Evolutionary conservation across 2,329 filamentous ascomycete genomes (phyloP).

Genomic region (Aspergillus texensis): DNA sequence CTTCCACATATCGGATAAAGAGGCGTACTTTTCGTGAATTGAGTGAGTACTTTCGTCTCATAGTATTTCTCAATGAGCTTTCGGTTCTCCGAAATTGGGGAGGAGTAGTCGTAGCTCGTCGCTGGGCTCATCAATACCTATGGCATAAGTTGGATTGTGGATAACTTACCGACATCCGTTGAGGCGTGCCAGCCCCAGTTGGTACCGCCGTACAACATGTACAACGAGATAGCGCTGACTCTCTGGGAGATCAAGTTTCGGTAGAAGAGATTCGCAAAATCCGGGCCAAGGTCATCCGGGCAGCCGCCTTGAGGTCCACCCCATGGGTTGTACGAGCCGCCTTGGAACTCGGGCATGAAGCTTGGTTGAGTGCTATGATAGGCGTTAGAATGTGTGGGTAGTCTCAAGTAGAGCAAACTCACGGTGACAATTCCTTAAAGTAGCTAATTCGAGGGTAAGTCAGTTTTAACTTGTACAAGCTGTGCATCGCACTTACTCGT

Average conservation of each 20-base stretch:
- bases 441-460: not conserved
- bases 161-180: constrained; percentile 42
- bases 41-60: constrained; percentile 63
- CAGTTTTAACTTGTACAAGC: not conserved
- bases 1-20: not conserved
- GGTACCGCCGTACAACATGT: constrained; percentile 68
- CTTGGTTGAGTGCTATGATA: constrained; percentile 36
- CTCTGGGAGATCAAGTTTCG: constrained; percentile 63
- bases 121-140: constrained; percentile 43
- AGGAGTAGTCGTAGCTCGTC: constrained; percentile 66
- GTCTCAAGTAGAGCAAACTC: not conserved
- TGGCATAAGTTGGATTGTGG: not conserved
- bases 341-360: constrained; percentile 64
- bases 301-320: constrained; percentile 61
- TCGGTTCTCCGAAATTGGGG: constrained; percentile 63
- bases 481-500: not conserved
- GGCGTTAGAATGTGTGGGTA: not conserved
- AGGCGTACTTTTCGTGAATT: constrained; percentile 57
- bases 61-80: constrained; percentile 62
- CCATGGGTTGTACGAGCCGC: constrained; percentile 64
- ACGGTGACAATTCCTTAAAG: not conserved
- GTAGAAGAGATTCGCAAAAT: constrained; percentile 68
- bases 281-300: constrained; percentile 56
- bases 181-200: constrained; percentile 64
- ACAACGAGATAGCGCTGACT: constrained; percentile 62